A percentile compares a stretch with the other conserved stretches of the same genome.
phyloP scores from a whole-genome alignment of 768 basidiomycete genomes.

The Tulasnella sp. region DNA sequence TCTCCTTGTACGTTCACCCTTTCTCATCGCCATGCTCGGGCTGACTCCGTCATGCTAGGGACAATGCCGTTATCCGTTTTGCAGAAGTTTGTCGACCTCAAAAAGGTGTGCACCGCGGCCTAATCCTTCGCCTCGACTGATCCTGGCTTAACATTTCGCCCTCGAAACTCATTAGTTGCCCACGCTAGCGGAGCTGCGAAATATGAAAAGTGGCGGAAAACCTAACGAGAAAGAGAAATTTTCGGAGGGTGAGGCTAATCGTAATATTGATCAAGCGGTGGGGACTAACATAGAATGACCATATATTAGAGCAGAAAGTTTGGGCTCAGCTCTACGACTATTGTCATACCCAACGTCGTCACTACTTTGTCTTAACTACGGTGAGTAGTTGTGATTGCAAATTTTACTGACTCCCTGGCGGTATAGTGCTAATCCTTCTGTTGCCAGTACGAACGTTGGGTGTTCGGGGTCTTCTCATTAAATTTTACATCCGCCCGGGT shows the following conservation, averaged over 20 bases:
- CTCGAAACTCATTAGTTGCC: neutral
- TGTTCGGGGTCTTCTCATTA: neutral
- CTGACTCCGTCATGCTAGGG: neutral
- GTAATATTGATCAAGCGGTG: neutral
- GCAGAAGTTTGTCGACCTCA: neutral
- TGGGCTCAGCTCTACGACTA: constrained; percentile 11
- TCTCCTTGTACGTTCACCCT: neutral
- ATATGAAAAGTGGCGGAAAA: neutral
- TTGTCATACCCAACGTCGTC: neutral
- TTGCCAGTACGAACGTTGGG: neutral
- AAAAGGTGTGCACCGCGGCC: neutral
- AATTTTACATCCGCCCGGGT: neutral
- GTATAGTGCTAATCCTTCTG: neutral
- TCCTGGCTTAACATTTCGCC: neutral
- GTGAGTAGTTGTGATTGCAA: neutral
- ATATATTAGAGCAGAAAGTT: neutral
- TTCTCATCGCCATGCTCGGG: neutral
- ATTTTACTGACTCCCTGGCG: neutral
- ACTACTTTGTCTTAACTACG: neutral
- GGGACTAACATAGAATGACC: neutral
- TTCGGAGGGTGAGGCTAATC: neutral
- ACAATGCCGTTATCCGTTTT: neutral
- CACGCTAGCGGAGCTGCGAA: neutral
- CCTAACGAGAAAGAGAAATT: neutral
- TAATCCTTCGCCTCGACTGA: neutral